A percentile compares a stretch with the other conserved stretches of the same genome.
These are phyloP conservation scores for Orbilia blumenaviensis DNA, from an alignment of 2,329 filamentous ascomycete genomes.

Conservation along the genomic window DNA sequence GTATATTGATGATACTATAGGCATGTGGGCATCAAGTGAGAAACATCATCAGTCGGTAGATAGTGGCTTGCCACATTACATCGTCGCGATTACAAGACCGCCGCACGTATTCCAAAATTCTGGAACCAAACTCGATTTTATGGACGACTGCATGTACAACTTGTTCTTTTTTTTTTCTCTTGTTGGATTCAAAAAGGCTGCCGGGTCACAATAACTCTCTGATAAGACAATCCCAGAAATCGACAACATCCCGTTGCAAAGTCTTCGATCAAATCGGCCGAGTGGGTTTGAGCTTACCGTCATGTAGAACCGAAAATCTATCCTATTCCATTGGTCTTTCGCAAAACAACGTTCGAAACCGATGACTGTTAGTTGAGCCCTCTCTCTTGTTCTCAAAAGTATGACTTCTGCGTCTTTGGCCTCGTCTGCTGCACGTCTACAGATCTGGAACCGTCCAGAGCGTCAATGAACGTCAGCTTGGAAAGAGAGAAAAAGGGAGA, in stretches of 20 bases:
- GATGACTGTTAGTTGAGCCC: background rate
- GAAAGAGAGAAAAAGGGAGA: background rate
- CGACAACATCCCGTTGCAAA: too few relatives aligned
- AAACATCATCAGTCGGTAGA: background rate
- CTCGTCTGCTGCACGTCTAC: conserved; percentile 22
- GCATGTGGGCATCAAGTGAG: conserved; percentile 13
- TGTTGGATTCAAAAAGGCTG: background rate
- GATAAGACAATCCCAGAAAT: too few relatives aligned
- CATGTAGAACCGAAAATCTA: too few relatives aligned
- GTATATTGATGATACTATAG: conserved; percentile 24
- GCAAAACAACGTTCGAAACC: background rate
- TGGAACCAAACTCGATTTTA: too few relatives aligned
- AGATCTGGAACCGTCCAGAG: conserved; percentile 16
- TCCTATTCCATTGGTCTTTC: too few relatives aligned
- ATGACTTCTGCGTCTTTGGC: conserved; percentile 48
- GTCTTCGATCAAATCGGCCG: too few relatives aligned
- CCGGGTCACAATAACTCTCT: too few relatives aligned
- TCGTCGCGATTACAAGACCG: too few relatives aligned
- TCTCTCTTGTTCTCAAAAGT: background rate
- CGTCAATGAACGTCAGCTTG: background rate
- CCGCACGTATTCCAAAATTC: too few relatives aligned
- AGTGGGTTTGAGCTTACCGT: too few relatives aligned
- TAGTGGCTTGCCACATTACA: background rate
- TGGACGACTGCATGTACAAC: too few relatives aligned
- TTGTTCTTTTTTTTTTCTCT: too few relatives aligned